These are phyloP conservation scores for Glycine soja DNA, from an alignment of 306 rosid genomes.

Conservation along the genomic window DNA sequence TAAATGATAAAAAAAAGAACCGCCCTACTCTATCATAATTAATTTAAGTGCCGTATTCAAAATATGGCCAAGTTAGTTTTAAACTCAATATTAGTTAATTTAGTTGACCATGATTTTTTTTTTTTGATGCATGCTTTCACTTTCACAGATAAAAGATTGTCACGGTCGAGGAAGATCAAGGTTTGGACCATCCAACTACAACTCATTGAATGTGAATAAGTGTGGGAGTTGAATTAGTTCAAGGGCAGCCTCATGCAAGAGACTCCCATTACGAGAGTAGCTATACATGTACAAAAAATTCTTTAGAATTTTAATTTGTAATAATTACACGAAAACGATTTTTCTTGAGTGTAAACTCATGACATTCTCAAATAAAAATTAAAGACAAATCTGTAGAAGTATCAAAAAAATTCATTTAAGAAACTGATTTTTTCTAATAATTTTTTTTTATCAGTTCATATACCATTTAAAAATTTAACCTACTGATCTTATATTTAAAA, in stretches of 20 bases:
- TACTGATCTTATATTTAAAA: too few species aligned
- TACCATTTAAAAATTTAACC: too few species aligned
- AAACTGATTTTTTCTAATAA: too few species aligned
- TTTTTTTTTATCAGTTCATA: too few species aligned
- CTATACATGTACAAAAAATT: too few species aligned
- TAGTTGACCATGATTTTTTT: background rate
- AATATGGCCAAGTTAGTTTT: background rate
- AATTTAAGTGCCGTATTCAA: background rate
- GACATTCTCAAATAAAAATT: too few species aligned
- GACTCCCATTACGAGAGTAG: background rate
- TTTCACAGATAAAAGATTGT: background rate
- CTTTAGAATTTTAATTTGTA: background rate
- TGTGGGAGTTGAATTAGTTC: background rate
- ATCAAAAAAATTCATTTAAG: too few species aligned
- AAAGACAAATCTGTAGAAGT: too few species aligned
- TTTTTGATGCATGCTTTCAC: background rate
- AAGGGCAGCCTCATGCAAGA: background rate
- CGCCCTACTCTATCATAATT: background rate
- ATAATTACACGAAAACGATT: too few species aligned
- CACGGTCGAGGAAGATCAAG: background rate
- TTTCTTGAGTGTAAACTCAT: too few species aligned
- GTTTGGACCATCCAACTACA: background rate
- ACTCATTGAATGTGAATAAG: background rate
- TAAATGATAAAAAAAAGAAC: background rate
- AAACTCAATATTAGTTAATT: background rate